These are phyloP conservation scores for Aspergillus brasiliensis DNA, from an alignment of 2,329 filamentous ascomycete species.

Conservation along the genomic window DNA sequence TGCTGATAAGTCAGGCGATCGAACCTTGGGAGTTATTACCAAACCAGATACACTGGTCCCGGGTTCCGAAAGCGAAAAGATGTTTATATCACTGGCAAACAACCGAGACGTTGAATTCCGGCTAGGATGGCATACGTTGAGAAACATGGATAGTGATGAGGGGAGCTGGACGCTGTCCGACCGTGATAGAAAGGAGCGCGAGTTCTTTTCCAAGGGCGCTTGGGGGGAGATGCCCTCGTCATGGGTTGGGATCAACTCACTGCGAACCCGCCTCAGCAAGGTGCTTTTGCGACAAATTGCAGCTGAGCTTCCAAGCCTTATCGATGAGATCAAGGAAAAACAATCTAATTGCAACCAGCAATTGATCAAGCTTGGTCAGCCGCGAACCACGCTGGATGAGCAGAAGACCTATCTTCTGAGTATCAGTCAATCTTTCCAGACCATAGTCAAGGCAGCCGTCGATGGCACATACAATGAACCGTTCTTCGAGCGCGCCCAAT, in stretches of 20 bases:
- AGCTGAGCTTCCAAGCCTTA: constrained; percentile 38
- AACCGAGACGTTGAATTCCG: constrained; percentile 49
- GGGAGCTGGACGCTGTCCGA: constrained; percentile 19
- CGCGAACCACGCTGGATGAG: constrained; percentile 26
- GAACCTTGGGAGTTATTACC: constrained; percentile 52
- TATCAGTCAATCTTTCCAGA: constrained; percentile 43
- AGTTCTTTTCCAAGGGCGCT: constrained; percentile 35
- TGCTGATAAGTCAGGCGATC: constrained; percentile 31
- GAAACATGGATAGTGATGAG: constrained; percentile 47
- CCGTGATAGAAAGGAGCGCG: constrained; percentile 32
- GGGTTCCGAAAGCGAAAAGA: constrained; percentile 40
- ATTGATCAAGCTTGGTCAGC: constrained; percentile 29
- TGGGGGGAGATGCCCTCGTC: constrained; percentile 28
- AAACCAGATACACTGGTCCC: constrained; percentile 46
- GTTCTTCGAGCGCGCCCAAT: constrained; percentile 33
- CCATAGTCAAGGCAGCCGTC: constrained; percentile 35
- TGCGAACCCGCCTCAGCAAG: constrained; percentile 36
- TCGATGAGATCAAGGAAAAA: constrained; percentile 39
- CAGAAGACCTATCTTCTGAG: constrained; percentile 32
- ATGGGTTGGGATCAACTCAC: constrained; percentile 26
- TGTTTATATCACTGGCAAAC: constrained; percentile 42
- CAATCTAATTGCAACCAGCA: constrained; percentile 35
- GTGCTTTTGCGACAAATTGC: constrained; percentile 38
- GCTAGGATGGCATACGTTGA: constrained; percentile 54
- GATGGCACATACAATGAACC: constrained; percentile 36